Evolutionary conservation across 2,329 filamentous ascomycete species (phyloP), one percentile per base, ranked within the genome.

Genomic region (Chrysosporium keratinophilum): DNA sequence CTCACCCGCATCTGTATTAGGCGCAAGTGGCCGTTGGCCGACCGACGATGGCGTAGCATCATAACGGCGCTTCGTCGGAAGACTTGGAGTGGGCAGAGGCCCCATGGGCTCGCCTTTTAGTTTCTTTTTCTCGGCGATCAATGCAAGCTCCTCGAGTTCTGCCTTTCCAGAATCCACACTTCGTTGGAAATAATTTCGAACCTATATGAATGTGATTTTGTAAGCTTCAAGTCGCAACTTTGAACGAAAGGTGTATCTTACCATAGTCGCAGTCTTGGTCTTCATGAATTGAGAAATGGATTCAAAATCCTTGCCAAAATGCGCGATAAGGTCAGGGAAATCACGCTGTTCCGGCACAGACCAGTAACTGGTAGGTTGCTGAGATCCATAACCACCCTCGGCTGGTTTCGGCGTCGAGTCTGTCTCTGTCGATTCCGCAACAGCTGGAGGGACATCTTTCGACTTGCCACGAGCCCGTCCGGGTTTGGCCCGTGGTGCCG

Each of bases 211-310:
- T 46, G 43, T 2, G 48, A 31, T 20, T 53, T 20, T 57, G 47
- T 50, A 7, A 50, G 48, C 37, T 43, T 60, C 54, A 5, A 23
- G 11, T 47, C 34, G n/a, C 12, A 37, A 12, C 20, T 9, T 19
- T 53, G 23, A 47, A 43, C 14, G 44, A 50, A 12, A 33, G 10
- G 19, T 44, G 14, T 54, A 31, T 58, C 70, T 59, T 67, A 76
- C 74, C 74, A 77, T 77, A 1, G 72, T 72, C n/a, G 71, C 68
- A 10, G 74, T 76, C 60, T 77, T 77, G 1, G 74, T 74, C 58
- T 74, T 76, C 74, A 77, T 76, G 47, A 70, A 72, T 40, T 70
- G 67, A 3, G 74, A 73, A 53, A 77, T 76, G 12, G 67, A 71
- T 54, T 73, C 71, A 57, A 74, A 77, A 61, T 76, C 71, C 31